Conservation (phyloP, 345 rosid species). For the Laguncularia racemosa region DNA sequence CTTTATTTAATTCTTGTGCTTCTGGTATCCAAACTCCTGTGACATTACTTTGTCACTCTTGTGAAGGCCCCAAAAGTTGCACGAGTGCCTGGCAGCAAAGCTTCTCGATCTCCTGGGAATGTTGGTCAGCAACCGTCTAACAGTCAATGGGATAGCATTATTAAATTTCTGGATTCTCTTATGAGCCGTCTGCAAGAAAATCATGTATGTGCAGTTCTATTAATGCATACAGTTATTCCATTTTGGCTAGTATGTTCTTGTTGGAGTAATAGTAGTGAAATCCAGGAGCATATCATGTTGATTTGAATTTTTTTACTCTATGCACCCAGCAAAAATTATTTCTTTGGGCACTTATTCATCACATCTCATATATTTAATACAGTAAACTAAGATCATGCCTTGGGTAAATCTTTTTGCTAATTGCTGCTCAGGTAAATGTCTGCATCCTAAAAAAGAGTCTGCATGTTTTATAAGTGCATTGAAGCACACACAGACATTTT, state of each 20-base stretch:
- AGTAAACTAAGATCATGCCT: no score
- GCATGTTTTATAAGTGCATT: no score
- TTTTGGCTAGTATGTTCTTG: background rate
- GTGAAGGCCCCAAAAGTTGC: constrained; percentile 75
- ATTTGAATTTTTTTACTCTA: background rate
- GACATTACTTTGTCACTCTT: background rate
- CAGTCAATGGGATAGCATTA: constrained; percentile 90
- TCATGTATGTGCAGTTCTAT: constrained; percentile 49
- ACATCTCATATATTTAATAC: no score
- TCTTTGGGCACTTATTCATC: no score
- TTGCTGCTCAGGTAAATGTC: no score
- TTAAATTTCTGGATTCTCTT: constrained; percentile 86
- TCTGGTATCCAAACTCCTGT: background rate
- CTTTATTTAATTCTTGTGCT: no score
- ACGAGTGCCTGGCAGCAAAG: constrained; percentile 62
- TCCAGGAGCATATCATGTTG: no score
- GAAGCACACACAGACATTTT: no score
- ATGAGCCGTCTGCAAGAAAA: constrained; percentile 66
- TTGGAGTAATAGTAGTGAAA: no score
- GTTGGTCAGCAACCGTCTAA: constrained; percentile 45
- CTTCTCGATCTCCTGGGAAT: constrained; percentile 72
- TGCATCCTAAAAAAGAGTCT: no score
- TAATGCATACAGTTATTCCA: constrained; percentile 1
- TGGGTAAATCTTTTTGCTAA: no score
- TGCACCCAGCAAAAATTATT: no score